A percentile compares a stretch with the other conserved stretches of the same genome.
Conservation (phyloP, 192 early-diverging fungal species). For the Backusella tarrabulga region DNA sequence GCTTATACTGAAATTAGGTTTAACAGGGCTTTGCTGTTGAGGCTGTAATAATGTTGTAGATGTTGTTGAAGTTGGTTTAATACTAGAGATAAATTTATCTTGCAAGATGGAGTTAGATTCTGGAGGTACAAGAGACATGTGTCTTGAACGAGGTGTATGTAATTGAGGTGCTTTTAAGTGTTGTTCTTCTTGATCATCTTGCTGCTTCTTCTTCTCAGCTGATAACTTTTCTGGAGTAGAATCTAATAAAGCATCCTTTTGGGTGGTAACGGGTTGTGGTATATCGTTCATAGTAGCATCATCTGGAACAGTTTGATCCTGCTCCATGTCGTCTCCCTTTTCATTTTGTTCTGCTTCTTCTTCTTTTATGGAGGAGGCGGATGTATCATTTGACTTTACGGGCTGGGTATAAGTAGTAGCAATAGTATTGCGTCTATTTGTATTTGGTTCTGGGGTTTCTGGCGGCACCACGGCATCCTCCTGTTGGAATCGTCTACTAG, state of each 20-base stretch:
- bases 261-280: neutral
- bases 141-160: neutral
- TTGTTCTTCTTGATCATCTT: neutral
- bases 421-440: conserved; percentile 18
- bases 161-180: neutral
- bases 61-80: conserved; percentile 6
- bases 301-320: neutral
- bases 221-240: neutral
- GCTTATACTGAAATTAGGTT: conserved; percentile 22
- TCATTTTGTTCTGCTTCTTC: conserved; percentile 2
- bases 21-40: neutral
- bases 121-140: conserved; percentile 10
- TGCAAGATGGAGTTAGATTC: conserved; percentile 30
- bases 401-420: conserved; percentile 1
- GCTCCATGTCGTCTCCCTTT: neutral
- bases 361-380: neutral
- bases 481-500: neutral
- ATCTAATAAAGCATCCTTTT: neutral
- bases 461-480: neutral
- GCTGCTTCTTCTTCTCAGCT: neutral
- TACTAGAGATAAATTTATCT: conserved; percentile 34
- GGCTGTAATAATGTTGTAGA: neutral
- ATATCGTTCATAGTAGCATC: neutral
- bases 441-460: conserved; percentile 2
- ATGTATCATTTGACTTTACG: neutral